Evolutionary conservation across 2,329 filamentous ascomycete species (phyloP).

Genomic region (Dryadomyces quercus-mongolicae): DNA sequence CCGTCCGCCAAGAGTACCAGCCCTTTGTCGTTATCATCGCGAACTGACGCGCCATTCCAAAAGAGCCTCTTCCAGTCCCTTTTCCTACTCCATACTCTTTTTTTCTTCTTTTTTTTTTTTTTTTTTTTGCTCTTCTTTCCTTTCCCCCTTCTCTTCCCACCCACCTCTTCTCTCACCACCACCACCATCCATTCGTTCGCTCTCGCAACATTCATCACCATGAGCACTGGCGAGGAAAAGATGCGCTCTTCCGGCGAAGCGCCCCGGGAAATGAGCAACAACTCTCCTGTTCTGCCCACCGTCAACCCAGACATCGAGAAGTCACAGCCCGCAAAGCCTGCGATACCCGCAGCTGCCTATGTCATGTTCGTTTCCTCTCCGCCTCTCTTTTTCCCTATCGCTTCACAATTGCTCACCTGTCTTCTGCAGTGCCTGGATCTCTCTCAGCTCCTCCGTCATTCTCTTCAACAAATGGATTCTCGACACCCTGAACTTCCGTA

Average conservation of each 20-base stretch:
- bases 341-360: slow-evolving; percentile 75
- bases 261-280: slow-evolving; percentile 35
- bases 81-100: background rate
- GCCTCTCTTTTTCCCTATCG: background rate
- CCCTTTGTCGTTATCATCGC: background rate
- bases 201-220: slow-evolving; percentile 21
- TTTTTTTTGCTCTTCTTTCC: background rate
- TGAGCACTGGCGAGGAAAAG: slow-evolving; percentile 64
- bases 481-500: slow-evolving; percentile 72
- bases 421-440: slow-evolving; percentile 68
- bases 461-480: slow-evolving; percentile 99
- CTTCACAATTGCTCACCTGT: background rate
- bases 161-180: background rate
- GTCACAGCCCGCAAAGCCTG: slow-evolving; percentile 47
- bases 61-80: background rate
- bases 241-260: slow-evolving; percentile 70
- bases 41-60: slow-evolving; percentile 1
- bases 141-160: background rate
- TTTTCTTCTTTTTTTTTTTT: background rate
- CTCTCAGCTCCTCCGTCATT: slow-evolving; percentile 85
- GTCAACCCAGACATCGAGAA: slow-evolving; percentile 69
- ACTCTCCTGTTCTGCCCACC: slow-evolving; percentile 58
- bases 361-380: slow-evolving; percentile 43
- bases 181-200: background rate
- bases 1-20: background rate